phyloP scores from a whole-genome alignment of 1,284 basidiomycete genomes.

The Nidula niveotomentosa region DNA sequence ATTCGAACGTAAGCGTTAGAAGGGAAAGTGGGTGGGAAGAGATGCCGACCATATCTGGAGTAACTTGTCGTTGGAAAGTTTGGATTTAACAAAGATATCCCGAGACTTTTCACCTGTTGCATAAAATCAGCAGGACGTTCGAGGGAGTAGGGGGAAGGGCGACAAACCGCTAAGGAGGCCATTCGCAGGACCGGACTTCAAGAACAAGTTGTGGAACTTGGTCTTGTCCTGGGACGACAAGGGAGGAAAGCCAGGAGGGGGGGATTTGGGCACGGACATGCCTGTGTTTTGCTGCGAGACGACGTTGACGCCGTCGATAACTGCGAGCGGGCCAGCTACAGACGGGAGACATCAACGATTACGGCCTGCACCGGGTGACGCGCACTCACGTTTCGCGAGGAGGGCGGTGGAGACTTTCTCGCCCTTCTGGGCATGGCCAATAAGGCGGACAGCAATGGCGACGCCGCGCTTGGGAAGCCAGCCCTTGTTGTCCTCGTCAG shows the following conservation, averaged over 20 bases:
- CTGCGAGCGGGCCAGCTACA: conserved; percentile 80
- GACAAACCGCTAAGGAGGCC: conserved; percentile 74
- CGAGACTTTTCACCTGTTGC: conserved; percentile 82
- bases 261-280: conserved; percentile 58
- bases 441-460: conserved; percentile 84
- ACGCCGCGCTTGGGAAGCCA: conserved; percentile 87
- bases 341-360: conserved; percentile 3
- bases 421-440: conserved; percentile 92
- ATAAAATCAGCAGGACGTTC: not conserved
- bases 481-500: conserved; percentile 93
- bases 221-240: conserved; percentile 78
- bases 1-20: conserved; percentile 5
- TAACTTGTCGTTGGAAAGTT: conserved; percentile 87
- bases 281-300: conserved; percentile 47
- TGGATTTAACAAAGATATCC: conserved; percentile 93
- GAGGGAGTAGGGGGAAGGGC: not conserved
- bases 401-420: conserved; percentile 64
- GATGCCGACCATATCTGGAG: conserved; percentile 87
- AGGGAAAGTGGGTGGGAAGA: too few relatives aligned
- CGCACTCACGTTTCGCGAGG: conserved; percentile 61
- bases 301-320: conserved; percentile 71
- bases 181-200: conserved; percentile 68
- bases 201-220: conserved; percentile 83
- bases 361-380: not conserved
- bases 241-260: conserved; percentile 59